Evolutionary conservation across 345 rosid species (phyloP), one percentile per base, ranked within the genome.

Genomic region (Theobroma cacao): DNA sequence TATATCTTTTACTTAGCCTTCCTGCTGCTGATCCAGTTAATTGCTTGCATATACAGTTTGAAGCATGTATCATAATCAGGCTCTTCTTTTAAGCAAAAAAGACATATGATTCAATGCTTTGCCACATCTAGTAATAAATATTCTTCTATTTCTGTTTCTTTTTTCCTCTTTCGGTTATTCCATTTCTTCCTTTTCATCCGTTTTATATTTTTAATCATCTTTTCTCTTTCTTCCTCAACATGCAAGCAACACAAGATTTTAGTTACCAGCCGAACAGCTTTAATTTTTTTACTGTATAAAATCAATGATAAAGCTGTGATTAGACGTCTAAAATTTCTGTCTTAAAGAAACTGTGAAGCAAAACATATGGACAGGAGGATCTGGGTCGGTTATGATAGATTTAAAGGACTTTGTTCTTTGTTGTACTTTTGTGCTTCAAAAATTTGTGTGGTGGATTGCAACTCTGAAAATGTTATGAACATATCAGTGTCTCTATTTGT

Each of bases 351-450:
- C 1, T 31, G 15, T 65, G 3, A 0, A 34, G 13, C 36, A 28
- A 75, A 80, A 80, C 41, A 67, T 66, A 75, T 58, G 82, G 78
- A 55, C 70, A 34, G 38, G 50, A 58, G 34, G 60, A 61, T 50
- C 20, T 15, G 52, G n/a, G 67, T 50, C 55, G 14, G 12, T 73
- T 71, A 17, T 36, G 33, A 7, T 53, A 30, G 12, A 40, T 14
- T n/a, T n/a, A n/a, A n/a, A n/a, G 17, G 7, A 28, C 65, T 69
- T 24, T 41, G 53, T 75, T 72, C 30, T 72, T 31, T 72, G 30
- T 69, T 53, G 48, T 72, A 52, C 47, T 68, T 10, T 67, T 56
- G 14, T 79, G 24, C 72, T 65, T 56, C 17, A 31, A 60, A 55
- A 30, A 5, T 13, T 41, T 15, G 69, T 64, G 47, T 64, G 69